These are phyloP conservation scores for Dissoconium aciculare DNA, from an alignment of 2,329 filamentous ascomycete genomes.

Conservation along the genomic window DNA sequence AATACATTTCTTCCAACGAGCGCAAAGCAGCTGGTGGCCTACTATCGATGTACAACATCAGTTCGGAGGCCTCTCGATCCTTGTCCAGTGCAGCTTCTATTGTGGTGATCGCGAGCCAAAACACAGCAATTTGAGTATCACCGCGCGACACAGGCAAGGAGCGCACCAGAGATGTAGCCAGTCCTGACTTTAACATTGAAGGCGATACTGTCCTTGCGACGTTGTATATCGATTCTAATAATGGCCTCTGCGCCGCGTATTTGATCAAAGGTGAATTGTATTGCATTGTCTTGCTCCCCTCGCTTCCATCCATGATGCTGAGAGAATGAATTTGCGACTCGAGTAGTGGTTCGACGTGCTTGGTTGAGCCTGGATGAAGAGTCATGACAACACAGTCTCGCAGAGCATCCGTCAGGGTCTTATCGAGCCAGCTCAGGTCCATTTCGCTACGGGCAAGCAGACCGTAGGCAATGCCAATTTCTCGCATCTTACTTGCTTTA, in stretches of 20 bases:
- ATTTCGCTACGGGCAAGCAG: slow-evolving; percentile 49
- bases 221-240: slow-evolving; percentile 15
- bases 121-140: slow-evolving; percentile 49
- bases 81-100: slow-evolving; percentile 43
- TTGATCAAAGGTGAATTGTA: slow-evolving; percentile 17
- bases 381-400: slow-evolving; percentile 53
- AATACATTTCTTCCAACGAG: slow-evolving; percentile 50
- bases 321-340: slow-evolving; percentile 14
- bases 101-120: slow-evolving; percentile 71
- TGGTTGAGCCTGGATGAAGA: no score
- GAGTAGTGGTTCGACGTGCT: no score
- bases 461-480: slow-evolving; percentile 59
- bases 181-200: no score
- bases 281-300: slow-evolving; percentile 3
- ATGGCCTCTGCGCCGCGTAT: slow-evolving; percentile 15
- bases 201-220: slow-evolving; percentile 25
- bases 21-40: background rate
- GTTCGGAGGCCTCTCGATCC: slow-evolving; percentile 41
- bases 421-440: slow-evolving; percentile 51
- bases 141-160: slow-evolving; percentile 44
- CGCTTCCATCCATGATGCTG: slow-evolving; percentile 9
- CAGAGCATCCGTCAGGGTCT: slow-evolving; percentile 51
- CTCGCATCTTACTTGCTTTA: slow-evolving; percentile 57
- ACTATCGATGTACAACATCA: slow-evolving; percentile 27
- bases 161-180: no score